Evolutionary conservation across 1,284 basidiomycete species (phyloP), one percentile per base, ranked within the genome.

Genomic region (Ganoderma meredithae): DNA sequence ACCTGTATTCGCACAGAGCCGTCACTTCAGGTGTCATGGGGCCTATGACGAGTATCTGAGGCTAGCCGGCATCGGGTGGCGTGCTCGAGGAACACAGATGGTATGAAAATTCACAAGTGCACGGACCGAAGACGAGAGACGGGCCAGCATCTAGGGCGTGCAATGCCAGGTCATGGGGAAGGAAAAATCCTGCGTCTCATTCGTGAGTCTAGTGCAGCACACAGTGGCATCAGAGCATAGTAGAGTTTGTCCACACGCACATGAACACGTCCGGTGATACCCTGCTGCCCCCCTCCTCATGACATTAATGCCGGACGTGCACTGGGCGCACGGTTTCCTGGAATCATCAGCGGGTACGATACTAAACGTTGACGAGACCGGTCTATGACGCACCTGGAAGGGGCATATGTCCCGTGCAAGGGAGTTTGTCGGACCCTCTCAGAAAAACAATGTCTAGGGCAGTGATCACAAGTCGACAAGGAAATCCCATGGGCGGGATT

Each of bases 321-420:
- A 17, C 7, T n/a, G 44, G 2, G 8, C 17, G 9, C 44, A 47
- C 43, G 36, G 36, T 19, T 17, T 7, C 19, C 17, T 44, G 43
- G 3, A 44, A 19, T 17, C 43, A 19, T 44, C 17, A 44, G 17
- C 49, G 49, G 49, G 49, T 15, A 7, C 12, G 22, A 52, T 27
- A 19, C 8, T 6, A 27, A 27, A 33, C 60, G 61, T 62, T 31
- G 66, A 15, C 65, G 52, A 64, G 63, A 55, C 63, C 47, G 36
- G 33, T 63, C 64, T 49, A 7, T 41, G 49, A 39, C 41, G 31
- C 64, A 62, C 40, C 69, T 68, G 62, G 66, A 64, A 62, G 25
- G 22, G 52, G 36, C 58, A 10, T 31, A 27, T 53, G 33, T 47
- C 33, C 49, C 44, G 43, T 33, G 19, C 36, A 49, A 63, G 55